phyloP scores from a whole-genome alignment of 371 early-diverging fungal genomes.

The Haplosporangium sp. region DNA sequence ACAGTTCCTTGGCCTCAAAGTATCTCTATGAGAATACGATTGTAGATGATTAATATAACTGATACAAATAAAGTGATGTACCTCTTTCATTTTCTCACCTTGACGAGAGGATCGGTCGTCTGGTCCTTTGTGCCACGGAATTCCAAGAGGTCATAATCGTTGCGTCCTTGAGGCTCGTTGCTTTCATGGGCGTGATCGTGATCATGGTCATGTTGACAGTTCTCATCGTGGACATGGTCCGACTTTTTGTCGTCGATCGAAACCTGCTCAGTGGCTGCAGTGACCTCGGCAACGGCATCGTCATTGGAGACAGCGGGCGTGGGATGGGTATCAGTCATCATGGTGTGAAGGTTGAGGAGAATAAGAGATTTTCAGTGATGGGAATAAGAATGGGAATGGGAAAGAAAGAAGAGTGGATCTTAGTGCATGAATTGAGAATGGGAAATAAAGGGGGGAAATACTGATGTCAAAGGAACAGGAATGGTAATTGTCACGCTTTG shows the following conservation, averaged over 20 bases:
- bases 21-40: conserved; percentile 36
- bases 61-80: not conserved
- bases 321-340: conserved; percentile 26
- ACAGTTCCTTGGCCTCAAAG: conserved; percentile 63
- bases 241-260: conserved; percentile 18
- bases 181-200: conserved; percentile 15
- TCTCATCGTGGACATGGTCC: conserved; percentile 41
- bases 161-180: conserved; percentile 46
- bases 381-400: not conserved
- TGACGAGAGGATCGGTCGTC: conserved; percentile 66
- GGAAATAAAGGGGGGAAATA: not conserved
- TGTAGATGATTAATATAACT: not conserved
- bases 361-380: not conserved
- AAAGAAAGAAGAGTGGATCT: not conserved
- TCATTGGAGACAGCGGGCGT: conserved; percentile 6
- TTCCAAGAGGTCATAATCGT: conserved; percentile 69
- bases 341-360: conserved; percentile 3
- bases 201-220: conserved; percentile 39
- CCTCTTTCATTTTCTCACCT: conserved; percentile 10
- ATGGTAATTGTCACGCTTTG: no score
- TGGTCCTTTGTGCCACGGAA: conserved; percentile 60
- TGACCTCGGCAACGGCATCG: conserved; percentile 20
- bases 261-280: conserved; percentile 13
- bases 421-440: not conserved
- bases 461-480: not conserved